Percentiles rank a stretch among this genome's conserved stretches.
phyloP scores from a whole-genome alignment of 1,284 basidiomycete species.

The Microbotryum saponariae region DNA sequence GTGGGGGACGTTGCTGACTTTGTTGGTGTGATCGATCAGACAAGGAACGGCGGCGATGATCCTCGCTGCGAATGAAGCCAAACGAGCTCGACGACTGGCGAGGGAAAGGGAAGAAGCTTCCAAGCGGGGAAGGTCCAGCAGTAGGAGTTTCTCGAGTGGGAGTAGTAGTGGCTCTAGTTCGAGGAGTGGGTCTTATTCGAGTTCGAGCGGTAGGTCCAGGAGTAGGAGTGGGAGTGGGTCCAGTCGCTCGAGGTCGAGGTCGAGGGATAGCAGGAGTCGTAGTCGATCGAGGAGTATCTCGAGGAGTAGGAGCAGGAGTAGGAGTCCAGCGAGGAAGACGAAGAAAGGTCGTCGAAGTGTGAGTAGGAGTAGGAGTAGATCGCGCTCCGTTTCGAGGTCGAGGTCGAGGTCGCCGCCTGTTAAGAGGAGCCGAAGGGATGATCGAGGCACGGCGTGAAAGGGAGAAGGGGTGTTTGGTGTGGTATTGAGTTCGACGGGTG shows the following conservation, averaged over 20 bases:
- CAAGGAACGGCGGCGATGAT: constrained; percentile 28
- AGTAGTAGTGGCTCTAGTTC: constrained; percentile 7
- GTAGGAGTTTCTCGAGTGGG: constrained; percentile 1
- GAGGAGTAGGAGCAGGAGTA: not conserved
- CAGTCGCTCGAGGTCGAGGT: constrained; percentile 7
- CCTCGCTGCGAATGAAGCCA: constrained; percentile 29
- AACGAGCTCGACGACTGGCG: constrained; percentile 2
- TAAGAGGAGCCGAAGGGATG: too few relatives aligned
- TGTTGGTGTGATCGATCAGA: constrained; percentile 3
- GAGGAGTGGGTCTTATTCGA: constrained; percentile 1
- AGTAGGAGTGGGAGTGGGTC: not conserved
- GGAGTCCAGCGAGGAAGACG: not conserved
- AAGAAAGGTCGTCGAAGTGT: not conserved
- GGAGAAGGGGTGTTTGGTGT: too few relatives aligned
- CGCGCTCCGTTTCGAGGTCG: constrained; percentile 1
- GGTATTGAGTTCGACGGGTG: too few relatives aligned
- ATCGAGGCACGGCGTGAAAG: too few relatives aligned
- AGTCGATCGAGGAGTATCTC: not conserved
- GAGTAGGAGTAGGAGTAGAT: not conserved
- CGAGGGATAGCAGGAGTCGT: not conserved
- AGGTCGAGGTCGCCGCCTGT: not conserved
- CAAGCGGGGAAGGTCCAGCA: constrained; percentile 1
- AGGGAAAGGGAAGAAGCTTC: not conserved
- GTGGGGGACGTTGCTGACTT: too few relatives aligned
- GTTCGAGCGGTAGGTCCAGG: not conserved